Conservation (phyloP, 2,329 filamentous ascomycete genomes). For the Fusarium clavum region DNA sequence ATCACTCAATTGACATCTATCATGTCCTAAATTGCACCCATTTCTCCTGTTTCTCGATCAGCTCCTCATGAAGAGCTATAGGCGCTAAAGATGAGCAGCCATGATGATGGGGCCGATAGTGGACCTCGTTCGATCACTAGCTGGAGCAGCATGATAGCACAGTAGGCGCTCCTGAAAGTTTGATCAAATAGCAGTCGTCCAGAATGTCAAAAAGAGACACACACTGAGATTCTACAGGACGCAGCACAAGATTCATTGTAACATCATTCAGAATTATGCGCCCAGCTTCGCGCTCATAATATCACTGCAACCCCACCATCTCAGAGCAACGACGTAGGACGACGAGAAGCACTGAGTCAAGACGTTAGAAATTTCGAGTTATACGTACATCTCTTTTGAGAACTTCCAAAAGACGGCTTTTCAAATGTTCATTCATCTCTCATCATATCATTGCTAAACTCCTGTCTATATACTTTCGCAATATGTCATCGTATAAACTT, state of each 20-base stretch:
- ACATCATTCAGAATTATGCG: background rate
- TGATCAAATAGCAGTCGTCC: background rate
- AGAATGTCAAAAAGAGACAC: background rate
- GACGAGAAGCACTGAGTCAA: slow-evolving; percentile 3
- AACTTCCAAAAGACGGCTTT: slow-evolving; percentile 10
- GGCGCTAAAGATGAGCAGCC: slow-evolving; percentile 32
- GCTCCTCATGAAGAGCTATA: slow-evolving; percentile 9
- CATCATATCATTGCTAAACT: slow-evolving; percentile 36
- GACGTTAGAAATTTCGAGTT: slow-evolving; percentile 21
- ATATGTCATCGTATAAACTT: slow-evolving; percentile 50
- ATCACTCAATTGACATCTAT: background rate
- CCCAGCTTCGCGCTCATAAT: background rate
- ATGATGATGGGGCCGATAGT: slow-evolving; percentile 37
- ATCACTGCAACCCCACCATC: background rate
- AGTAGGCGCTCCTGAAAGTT: slow-evolving; percentile 13
- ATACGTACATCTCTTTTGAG: background rate
- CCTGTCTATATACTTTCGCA: slow-evolving; percentile 30
- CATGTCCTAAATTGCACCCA: slow-evolving; percentile 6
- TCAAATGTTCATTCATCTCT: slow-evolving; percentile 24
- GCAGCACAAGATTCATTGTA: background rate
- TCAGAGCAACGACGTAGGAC: slow-evolving; percentile 19
- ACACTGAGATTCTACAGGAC: background rate
- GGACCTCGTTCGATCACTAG: slow-evolving; percentile 26
- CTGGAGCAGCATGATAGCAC: slow-evolving; percentile 17
- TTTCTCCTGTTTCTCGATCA: background rate